Evolutionary conservation across 2,329 filamentous ascomycete species (phyloP), one percentile per base, ranked within the genome.

Genomic region (Albophoma yamanashiensis): DNA sequence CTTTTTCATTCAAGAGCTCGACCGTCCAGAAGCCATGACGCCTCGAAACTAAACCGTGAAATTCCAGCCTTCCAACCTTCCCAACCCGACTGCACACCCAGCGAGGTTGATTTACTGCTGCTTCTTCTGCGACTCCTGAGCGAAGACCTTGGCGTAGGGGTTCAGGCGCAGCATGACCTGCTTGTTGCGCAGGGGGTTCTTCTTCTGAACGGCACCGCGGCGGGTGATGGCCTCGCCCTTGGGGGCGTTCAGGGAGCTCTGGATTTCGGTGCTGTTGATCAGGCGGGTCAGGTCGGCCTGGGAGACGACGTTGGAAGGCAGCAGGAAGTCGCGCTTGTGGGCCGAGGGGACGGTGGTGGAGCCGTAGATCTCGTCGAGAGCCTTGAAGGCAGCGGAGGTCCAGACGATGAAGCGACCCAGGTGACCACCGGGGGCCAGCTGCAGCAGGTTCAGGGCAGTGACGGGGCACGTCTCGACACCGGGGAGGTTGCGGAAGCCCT

Each of bases 121-220:
- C 71, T 74, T 74, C 72, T 76, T 75, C 70, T 76, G 73, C 61
- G 72, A 60, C 68, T 76, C 85, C 85, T 95, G 91, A 70, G 87
- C 82, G 81, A 95, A 99, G 65, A 90, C 87, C 71, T 88, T 83
- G 70, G 94, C 93, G 81, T 99, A 99, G 66, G 94, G 94, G 89
- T 99, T 99, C 78, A 99, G 89, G 73, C 94, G 89, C 76, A 99
- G 89, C 80, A 97, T 86, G 69, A 99, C 89, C 86, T 97, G 94
- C 87, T 92, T 96, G 89, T 99, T 99, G 81, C 84, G 85, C 70
- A 99, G 92, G 74, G 94, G 94, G 87, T 99, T 99, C 92, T 97
- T 97, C 92, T 99, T 99, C 87, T 97, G 93, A 69, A 96, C 91
- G 74, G 84, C 81, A 69, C 83, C 81, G 75, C 94, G 91, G 87